Base-by-base conservation (phyloP, 2,329 filamentous ascomycete species). In the Conoideocrella luteorostrata region DNA sequence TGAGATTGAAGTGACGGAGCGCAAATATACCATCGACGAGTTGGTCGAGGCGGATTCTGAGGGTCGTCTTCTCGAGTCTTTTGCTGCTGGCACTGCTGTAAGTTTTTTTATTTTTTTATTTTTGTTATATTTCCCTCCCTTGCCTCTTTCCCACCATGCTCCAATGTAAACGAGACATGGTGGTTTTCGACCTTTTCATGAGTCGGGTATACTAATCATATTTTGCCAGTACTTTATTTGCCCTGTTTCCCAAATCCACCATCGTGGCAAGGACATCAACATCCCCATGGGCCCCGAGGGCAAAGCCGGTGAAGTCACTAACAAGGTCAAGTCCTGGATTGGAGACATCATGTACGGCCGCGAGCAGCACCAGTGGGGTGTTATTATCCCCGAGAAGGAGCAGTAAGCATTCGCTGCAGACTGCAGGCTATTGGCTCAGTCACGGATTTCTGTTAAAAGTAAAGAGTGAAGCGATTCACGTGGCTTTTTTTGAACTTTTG, bases 61-160 rank as follows among this genome's bases (percentile, higher is more conserved):
- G 58, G 88, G 86, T 3, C 73, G 89, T 3, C 64, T 95, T 34
- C 62, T 95, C 9, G 90, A 96, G 68, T 78, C 87, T 2, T 96
- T 96, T 59, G 87, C 86, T 7, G 81, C 86, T 26, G 90, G 91
- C 15, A 96, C 90, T 49, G 90, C 90, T 45, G 82, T 86, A 71
- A 71, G 81, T 77, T 51, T 41, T 22, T 17, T 43, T 6, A 18
- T 23, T n/a, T n/a, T 18, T 35, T 3, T 24, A 41, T 10, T 29
- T 35, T 15, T 26, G 40, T 22, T 34, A 21, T 33, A 13, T 33
- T 24, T n/a, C 22, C 1, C 26, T n/a, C 30, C 11, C 3, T 21
- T 34, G 12, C 32, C n/a, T 12, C 11, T 13, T 13, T 12, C 10
- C 33, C 26, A 13, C n/a, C 26, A 28, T 35, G 21, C 55, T 63